These are phyloP conservation scores for Oryza officinalis DNA, from an alignment of 176 grass and related monocot species.

Conservation along the genomic window DNA sequence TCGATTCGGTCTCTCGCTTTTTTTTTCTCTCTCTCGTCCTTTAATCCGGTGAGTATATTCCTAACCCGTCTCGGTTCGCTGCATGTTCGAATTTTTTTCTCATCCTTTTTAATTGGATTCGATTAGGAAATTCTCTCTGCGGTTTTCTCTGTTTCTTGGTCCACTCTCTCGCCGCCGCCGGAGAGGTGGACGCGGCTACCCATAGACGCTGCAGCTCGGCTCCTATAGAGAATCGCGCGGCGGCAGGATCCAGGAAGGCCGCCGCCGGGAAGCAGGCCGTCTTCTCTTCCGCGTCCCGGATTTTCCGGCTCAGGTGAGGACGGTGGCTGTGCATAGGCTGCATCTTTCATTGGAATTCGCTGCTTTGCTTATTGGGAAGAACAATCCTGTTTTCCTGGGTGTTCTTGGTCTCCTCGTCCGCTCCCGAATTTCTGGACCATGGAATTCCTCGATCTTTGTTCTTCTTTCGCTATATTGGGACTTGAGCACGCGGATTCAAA, in stretches of 20 bases:
- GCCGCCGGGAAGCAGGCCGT: neutral
- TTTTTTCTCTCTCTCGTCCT: neutral
- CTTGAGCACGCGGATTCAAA: neutral
- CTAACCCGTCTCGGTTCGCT: neutral
- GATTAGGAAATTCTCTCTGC: neutral
- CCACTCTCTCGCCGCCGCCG: neutral
- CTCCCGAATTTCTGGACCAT: neutral
- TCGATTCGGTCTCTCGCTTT: slow-evolving; percentile 5
- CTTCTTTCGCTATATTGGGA: neutral
- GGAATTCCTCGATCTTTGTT: neutral
- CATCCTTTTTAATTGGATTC: neutral
- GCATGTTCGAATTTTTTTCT: neutral
- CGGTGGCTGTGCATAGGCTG: neutral
- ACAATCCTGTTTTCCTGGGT: neutral
- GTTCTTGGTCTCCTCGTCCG: neutral
- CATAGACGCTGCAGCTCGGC: neutral
- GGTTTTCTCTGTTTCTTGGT: neutral
- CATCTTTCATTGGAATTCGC: neutral
- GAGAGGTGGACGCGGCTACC: neutral
- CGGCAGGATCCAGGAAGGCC: neutral
- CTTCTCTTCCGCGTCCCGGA: neutral
- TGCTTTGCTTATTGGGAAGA: neutral
- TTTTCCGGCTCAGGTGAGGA: slow-evolving; percentile 13
- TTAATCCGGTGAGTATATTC: neutral
- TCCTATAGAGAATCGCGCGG: neutral